Evolutionary conservation across 768 basidiomycete genomes (phyloP).

Genomic region (Leccinellum albellum): DNA sequence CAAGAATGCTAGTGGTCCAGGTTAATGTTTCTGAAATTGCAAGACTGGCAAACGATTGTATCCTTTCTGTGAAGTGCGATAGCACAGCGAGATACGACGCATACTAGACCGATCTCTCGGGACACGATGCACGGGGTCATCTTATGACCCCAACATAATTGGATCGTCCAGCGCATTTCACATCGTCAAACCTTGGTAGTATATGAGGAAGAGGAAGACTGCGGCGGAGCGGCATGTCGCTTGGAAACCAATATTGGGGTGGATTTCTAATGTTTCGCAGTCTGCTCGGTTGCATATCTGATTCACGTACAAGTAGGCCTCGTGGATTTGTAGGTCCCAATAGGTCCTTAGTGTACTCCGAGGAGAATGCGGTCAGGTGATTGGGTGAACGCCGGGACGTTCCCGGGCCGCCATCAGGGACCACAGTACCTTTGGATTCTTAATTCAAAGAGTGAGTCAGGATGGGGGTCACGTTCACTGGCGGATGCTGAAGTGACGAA

Average conservation of each 20-base stretch:
- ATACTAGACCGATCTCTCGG: background rate
- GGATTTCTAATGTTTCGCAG: background rate
- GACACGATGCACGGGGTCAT: background rate
- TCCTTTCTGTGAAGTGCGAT: background rate
- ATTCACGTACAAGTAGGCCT: background rate
- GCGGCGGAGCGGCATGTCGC: background rate
- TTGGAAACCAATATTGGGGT: background rate
- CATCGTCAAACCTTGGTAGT: constrained; percentile 6
- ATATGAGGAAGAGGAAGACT: background rate
- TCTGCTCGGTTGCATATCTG: background rate
- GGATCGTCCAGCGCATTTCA: constrained; percentile 1
- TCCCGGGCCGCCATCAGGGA: background rate
- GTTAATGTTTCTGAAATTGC: background rate
- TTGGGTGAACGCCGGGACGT: background rate
- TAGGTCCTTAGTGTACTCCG: background rate
- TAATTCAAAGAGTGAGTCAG: background rate
- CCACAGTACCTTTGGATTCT: background rate
- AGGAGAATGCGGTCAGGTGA: background rate
- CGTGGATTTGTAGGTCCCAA: background rate
- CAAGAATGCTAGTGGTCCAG: background rate
- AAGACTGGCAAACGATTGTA: background rate
- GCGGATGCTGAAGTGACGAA: background rate
- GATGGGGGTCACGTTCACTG: background rate
- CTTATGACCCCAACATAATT: background rate
- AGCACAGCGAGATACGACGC: background rate